phyloP scores from a whole-genome alignment of 495 filamentous ascomycete species.

The Entonaema liquescens region DNA sequence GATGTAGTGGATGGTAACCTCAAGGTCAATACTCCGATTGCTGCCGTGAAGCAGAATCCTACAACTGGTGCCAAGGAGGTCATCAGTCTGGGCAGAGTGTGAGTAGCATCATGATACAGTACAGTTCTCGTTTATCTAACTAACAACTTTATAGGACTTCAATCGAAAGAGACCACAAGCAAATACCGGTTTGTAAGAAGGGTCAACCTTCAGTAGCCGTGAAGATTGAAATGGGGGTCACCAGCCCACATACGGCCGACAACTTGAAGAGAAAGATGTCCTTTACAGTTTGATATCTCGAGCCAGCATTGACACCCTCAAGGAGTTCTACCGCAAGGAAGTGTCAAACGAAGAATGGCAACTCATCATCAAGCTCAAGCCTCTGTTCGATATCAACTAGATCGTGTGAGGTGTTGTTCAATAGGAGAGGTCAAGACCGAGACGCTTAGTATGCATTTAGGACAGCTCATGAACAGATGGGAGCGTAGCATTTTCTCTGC shows the following conservation, averaged over 20 bases:
- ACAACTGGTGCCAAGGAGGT: conserved; percentile 84
- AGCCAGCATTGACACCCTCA: conserved; percentile 89
- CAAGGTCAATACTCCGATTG: conserved; percentile 84
- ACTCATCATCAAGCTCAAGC: conserved; percentile 91
- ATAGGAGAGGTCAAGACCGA: not conserved
- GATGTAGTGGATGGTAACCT: conserved; percentile 93
- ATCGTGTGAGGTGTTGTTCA: not conserved
- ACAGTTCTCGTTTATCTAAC: conserved; percentile 13
- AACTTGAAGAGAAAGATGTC: conserved; percentile 91
- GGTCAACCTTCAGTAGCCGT: conserved; percentile 95
- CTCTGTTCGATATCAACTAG: conserved; percentile 88
- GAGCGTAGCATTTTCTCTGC: conserved; percentile 1
- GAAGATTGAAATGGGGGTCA: conserved; percentile 96
- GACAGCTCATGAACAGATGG: not conserved
- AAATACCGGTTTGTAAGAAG: conserved; percentile 88
- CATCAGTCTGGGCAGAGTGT: conserved; percentile 91
- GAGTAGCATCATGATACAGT: conserved; percentile 56
- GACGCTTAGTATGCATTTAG: conserved; percentile 1
- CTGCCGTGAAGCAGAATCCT: conserved; percentile 81
- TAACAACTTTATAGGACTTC: conserved; percentile 68
- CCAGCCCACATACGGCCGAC: conserved; percentile 94
- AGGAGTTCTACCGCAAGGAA: conserved; percentile 92
- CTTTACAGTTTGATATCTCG: conserved; percentile 90
- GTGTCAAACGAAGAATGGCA: conserved; percentile 95
- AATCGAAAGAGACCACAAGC: conserved; percentile 98